These are phyloP conservation scores for Candida suzukii DNA, from an alignment of 805 yeast genomes.

Conservation along the genomic window DNA sequence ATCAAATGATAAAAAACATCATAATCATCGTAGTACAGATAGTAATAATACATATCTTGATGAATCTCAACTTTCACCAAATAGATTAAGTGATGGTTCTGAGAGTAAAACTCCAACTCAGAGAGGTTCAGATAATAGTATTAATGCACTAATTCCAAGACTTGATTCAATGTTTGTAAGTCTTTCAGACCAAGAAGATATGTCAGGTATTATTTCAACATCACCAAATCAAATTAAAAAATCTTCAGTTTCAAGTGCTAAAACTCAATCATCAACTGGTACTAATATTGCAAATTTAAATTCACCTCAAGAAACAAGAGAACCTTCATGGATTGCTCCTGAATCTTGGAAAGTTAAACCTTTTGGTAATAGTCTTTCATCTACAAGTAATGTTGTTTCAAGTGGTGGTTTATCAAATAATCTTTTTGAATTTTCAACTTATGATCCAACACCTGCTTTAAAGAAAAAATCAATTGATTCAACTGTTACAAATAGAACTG, in stretches of 20 bases:
- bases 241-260: conserved; percentile 20
- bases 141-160: not conserved
- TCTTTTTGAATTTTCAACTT: not conserved
- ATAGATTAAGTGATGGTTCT: not conserved
- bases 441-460: too few species aligned
- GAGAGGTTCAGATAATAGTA: not conserved
- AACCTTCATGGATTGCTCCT: conserved; percentile 43
- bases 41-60: not conserved
- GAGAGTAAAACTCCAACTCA: not conserved
- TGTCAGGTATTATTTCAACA: conserved; percentile 10
- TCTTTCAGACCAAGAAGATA: conserved; percentile 14
- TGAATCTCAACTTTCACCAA: not conserved
- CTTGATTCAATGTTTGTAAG: conserved; percentile 12
- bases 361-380: too few species aligned
- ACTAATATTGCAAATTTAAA: conserved; percentile 16
- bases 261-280: conserved; percentile 19
- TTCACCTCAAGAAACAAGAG: conserved; percentile 2
- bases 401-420: not conserved
- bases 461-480: too few species aligned
- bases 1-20: not conserved
- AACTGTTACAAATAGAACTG: too few species aligned
- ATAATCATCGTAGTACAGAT: too few species aligned
- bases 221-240: conserved; percentile 2
- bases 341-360: conserved; percentile 55
- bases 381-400: not conserved